These are phyloP conservation scores for Discostella stelligera DNA, from an alignment of 352 stramenopile genomes.

Conservation along the genomic window DNA sequence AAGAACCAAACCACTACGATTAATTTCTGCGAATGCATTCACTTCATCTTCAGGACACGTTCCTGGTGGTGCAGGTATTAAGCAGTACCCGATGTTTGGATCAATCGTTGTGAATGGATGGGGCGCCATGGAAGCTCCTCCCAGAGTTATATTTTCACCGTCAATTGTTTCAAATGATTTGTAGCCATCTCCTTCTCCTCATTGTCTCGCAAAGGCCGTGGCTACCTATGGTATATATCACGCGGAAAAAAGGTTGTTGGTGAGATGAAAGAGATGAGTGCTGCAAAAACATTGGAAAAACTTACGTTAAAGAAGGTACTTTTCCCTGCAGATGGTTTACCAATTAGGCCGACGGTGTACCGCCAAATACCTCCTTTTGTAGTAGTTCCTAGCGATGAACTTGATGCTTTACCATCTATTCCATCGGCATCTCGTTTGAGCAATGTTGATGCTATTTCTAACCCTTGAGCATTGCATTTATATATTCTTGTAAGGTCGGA, in stretches of 20 bases:
- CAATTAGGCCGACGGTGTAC: slow-evolving; percentile 67
- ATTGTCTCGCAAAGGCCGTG: slow-evolving; percentile 74
- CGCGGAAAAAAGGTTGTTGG: neutral
- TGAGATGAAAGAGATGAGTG: neutral
- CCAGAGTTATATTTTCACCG: slow-evolving; percentile 43
- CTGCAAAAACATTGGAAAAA: neutral
- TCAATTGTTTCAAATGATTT: slow-evolving; percentile 10
- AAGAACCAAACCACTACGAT: slow-evolving; percentile 27
- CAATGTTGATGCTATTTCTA: slow-evolving; percentile 62
- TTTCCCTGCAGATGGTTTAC: slow-evolving; percentile 83
- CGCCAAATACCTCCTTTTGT: slow-evolving; percentile 35
- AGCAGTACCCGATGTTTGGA: slow-evolving; percentile 81
- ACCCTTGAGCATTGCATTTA: slow-evolving; percentile 58
- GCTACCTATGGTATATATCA: slow-evolving; percentile 23
- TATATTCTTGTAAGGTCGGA: slow-evolving; percentile 30
- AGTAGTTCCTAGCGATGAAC: slow-evolving; percentile 3
- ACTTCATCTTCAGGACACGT: slow-evolving; percentile 69
- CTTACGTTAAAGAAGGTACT: slow-evolving; percentile 84
- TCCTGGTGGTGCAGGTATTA: slow-evolving; percentile 66
- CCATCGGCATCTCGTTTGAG: slow-evolving; percentile 18
- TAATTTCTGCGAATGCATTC: neutral
- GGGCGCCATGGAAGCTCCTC: slow-evolving; percentile 80
- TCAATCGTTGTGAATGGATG: slow-evolving; percentile 87
- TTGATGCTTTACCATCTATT: slow-evolving; percentile 2
- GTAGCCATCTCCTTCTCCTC: slow-evolving; percentile 23